These are phyloP conservation scores for Tetrahymena thermophila DNA, from an alignment of 73 alveolate species.

Conservation along the genomic window DNA sequence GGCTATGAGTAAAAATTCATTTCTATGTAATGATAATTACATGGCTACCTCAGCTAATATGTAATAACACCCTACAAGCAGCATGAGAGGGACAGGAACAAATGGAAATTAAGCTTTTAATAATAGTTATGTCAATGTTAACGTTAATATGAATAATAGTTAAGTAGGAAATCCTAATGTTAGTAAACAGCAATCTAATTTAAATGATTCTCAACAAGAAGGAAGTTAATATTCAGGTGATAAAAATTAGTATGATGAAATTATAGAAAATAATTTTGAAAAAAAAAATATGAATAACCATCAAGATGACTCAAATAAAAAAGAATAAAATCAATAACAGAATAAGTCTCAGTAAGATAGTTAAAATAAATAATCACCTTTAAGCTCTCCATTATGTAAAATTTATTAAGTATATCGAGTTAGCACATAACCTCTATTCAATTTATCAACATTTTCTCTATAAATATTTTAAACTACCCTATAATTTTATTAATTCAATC, in stretches of 20 bases:
- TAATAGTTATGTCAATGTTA: neutral
- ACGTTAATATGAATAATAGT: neutral
- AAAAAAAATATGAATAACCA: neutral
- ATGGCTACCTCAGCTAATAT: neutral
- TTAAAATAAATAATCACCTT: neutral
- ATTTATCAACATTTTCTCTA: neutral
- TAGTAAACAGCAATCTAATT: neutral
- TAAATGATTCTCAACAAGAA: neutral
- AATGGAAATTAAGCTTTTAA: neutral
- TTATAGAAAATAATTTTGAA: neutral
- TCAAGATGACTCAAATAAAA: neutral
- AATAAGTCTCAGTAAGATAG: neutral
- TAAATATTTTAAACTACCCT: neutral
- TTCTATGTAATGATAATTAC: neutral
- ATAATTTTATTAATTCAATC: no score
- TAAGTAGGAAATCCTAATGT: neutral
- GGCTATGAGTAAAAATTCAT: neutral
- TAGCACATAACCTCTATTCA: neutral
- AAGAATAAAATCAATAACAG: neutral
- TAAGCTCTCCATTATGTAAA: neutral
- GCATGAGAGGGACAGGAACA: neutral
- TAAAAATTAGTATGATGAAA: neutral
- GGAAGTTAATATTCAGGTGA: neutral
- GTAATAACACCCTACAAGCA: neutral
- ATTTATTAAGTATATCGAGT: neutral